Conservation (phyloP, 495 filamentous ascomycete species). For the Podospora anserina region DNA sequence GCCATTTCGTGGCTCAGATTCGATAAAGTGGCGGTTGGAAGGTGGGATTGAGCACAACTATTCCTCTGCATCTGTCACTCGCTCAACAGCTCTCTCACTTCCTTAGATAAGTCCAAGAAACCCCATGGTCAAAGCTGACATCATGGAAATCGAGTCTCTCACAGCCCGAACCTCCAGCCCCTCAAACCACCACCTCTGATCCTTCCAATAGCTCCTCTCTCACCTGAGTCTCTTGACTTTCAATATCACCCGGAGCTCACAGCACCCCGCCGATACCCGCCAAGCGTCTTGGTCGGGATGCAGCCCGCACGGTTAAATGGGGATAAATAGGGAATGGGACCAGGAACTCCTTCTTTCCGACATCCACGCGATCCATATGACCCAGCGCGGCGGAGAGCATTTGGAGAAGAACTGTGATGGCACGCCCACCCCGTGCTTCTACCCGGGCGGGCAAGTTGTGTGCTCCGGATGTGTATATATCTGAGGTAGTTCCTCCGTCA, state of each 20-base stretch:
- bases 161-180: not conserved
- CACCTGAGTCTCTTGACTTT: not conserved
- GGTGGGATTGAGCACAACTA: too few species aligned
- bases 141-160: not conserved
- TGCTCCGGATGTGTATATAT: constrained; percentile 10
- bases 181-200: not conserved
- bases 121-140: not conserved
- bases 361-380: constrained; percentile 29
- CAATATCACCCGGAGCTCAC: not conserved
- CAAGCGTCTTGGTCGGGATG: constrained; percentile 20
- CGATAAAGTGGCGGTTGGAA: not conserved
- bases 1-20: not conserved
- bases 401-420: not conserved
- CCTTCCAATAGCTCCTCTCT: not conserved
- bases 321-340: constrained; percentile 42
- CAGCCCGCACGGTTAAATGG: constrained; percentile 45
- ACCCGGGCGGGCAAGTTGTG: not conserved
- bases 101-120: too few species aligned
- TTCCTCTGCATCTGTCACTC: too few species aligned
- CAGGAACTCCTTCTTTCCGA: constrained; percentile 17
- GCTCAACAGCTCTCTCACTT: too few species aligned
- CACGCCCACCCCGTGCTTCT: not conserved
- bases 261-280: constrained; percentile 12
- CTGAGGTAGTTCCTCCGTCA: constrained; percentile 7
- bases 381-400: constrained; percentile 12